phyloP scores from a whole-genome alignment of 352 stramenopile species.

The Globisporangium iwayamae region DNA sequence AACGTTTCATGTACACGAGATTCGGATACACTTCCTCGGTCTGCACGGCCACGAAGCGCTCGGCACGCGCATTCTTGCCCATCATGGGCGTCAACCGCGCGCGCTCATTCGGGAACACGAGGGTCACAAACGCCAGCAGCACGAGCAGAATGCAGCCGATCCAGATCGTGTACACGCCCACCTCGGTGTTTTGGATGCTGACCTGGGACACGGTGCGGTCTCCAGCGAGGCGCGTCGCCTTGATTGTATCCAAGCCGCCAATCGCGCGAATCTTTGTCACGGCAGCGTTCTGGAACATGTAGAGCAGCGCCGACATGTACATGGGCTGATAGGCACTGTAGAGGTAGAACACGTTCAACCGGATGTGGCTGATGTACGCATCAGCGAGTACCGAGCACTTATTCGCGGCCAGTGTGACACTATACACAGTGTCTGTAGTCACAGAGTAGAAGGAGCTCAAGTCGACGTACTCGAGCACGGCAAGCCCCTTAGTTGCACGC shows the following conservation, averaged over 20 bases:
- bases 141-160: conserved; percentile 19
- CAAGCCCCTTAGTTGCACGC: conserved; percentile 2
- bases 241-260: background rate
- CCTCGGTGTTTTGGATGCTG: conserved; percentile 55
- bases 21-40: conserved; percentile 75
- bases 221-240: conserved; percentile 9
- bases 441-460: background rate
- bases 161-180: conserved; percentile 43
- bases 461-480: conserved; percentile 13
- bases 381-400: conserved; percentile 25
- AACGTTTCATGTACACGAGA: conserved; percentile 76
- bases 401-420: background rate
- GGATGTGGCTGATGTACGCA: conserved; percentile 30
- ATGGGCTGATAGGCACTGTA: conserved; percentile 30
- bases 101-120: conserved; percentile 50
- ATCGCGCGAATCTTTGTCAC: conserved; percentile 21
- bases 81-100: conserved; percentile 41
- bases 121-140: conserved; percentile 42
- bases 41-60: conserved; percentile 64
- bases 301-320: conserved; percentile 40
- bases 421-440: background rate
- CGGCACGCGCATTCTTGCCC: conserved; percentile 50
- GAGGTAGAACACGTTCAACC: conserved; percentile 24
- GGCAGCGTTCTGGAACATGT: conserved; percentile 50
- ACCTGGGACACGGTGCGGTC: conserved; percentile 29